Base-by-base conservation (phyloP, 768 basidiomycete genomes). In the Leccinum variicolor region DNA sequence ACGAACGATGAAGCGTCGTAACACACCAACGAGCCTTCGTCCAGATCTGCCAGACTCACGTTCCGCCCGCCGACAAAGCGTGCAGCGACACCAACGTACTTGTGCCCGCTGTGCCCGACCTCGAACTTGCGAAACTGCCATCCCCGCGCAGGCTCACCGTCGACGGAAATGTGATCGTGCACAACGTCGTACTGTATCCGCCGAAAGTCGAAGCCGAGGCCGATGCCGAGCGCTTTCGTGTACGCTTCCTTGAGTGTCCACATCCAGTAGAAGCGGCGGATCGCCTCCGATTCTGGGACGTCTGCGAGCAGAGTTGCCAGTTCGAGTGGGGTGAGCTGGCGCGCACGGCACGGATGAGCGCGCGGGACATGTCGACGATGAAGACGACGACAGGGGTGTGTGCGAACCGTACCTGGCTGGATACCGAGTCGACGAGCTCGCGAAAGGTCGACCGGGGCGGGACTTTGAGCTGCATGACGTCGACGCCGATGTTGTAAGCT, bases 161-260 rank as follows among this genome's bases (percentile, higher is more conserved):
- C 90, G 33, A 92, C 79, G 25, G 75, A 77, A 26, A 92, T 75
- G 6, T 71, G 58, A 56, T 82, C 79, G 28, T 75, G 65, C 21
- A 67, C 67, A 9, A 85, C 76, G 65, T 90, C 79, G 70, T 85
- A 92, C 67, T 91, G 84, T 58, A 94, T 81, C 21, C 90, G 82
- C 23, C 76, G 77, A 72, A 93, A 89, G 63, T 93, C 88, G 66
- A 92, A 92, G 2, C 90, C 87, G 14, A 94, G 80, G 0, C 92
- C 92, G 33, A 88, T 68, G 1, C 93, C 93, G 33, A 94, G 78
- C 3, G 91, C 90, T 73, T 94, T 95, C 6, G 90, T 92, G 70
- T 93, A 94, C 4, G 93, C 92, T 70, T 95, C 92, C 73, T 95
- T 95, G 68, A 91, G 73, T 7, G 93, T 93, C 92, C 92, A 94